These are phyloP conservation scores for Zygoascus biomembranicola DNA, from an alignment of 805 yeast species.

Conservation along the genomic window DNA sequence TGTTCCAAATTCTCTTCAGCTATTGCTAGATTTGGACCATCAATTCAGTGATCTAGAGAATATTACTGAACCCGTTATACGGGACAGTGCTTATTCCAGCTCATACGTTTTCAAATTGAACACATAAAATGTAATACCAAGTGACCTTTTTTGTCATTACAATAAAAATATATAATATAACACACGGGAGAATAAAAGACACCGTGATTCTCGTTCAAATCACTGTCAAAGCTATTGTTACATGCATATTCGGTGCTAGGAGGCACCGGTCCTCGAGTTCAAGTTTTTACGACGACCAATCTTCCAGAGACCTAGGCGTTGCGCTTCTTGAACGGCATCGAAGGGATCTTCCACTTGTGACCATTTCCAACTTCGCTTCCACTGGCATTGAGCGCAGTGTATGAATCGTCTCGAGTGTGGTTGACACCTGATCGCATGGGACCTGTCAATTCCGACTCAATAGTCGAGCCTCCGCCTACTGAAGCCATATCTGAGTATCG, in stretches of 20 bases:
- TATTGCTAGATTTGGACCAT: neutral
- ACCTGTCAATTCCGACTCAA: neutral
- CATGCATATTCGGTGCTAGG: neutral
- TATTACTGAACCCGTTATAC: neutral
- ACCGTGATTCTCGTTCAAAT: neutral
- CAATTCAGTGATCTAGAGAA: neutral
- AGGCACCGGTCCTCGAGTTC: no score
- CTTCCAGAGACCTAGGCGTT: neutral
- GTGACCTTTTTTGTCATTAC: neutral
- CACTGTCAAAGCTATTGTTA: neutral
- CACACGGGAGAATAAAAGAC: neutral
- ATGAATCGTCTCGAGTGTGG: slow-evolving; percentile 2
- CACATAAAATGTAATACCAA: neutral
- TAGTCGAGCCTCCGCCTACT: neutral
- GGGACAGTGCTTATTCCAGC: neutral
- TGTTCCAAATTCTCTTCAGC: neutral
- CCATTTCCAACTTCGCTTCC: neutral
- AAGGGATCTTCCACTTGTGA: neutral
- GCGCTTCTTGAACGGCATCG: neutral
- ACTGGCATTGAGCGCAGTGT: neutral
- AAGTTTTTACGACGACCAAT: neutral
- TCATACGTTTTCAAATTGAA: neutral
- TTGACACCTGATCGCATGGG: neutral
- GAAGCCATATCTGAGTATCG: slow-evolving; percentile 2
- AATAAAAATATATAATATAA: neutral